Evolutionary conservation across 1,139 yeast species (phyloP), one percentile per base, ranked within the genome.

Genomic region (Chernovozyma sophiae-reginae): DNA sequence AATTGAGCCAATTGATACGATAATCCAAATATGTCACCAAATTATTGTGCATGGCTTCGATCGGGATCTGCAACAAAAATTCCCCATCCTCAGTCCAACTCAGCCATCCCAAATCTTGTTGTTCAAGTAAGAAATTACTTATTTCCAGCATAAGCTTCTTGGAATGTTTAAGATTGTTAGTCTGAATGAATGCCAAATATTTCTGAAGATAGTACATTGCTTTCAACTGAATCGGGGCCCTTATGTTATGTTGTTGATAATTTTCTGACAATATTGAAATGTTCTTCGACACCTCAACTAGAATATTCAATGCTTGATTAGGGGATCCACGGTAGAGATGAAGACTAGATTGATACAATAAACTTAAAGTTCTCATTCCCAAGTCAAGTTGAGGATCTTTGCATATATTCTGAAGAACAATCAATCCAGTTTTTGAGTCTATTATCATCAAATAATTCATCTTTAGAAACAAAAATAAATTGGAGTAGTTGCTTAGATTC

Each of bases 1-100:
- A 53, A 25, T 62, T 58, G 15, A 73, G 43, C 78, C 79, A 74
- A 6, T 47, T 43, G 13, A 64, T 43, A 32, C 43, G 47, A 41
- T 41, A 48, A 16, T 36, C 31, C 13, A 47, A 17, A 11, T 29
- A 8, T 17, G 15, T 26, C 12, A 23, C 29, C 11, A 11, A 11
- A n/a, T 11, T 11, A n/a, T 11, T 11, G 25, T 23, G 25, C 25
- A 11, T 11, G 25, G 2, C 17, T 10, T n/a, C 13, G 26, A 16
- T 18, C 23, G 7, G 17, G 3, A 20, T 31, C 5, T 7, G 39
- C 1, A 46, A 34, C 3, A 39, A 30, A 2, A 62, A 51, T 3
- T 43, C 35, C 1, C 68, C 66, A 36, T 57, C 53, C 20, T 47
- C 48, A 13, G 34, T 41, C 70, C 68, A 61, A 8, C 31, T n/a